Base-by-base conservation (phyloP, 108 stramenopile genomes). In the Nitzschia inconspicua region DNA sequence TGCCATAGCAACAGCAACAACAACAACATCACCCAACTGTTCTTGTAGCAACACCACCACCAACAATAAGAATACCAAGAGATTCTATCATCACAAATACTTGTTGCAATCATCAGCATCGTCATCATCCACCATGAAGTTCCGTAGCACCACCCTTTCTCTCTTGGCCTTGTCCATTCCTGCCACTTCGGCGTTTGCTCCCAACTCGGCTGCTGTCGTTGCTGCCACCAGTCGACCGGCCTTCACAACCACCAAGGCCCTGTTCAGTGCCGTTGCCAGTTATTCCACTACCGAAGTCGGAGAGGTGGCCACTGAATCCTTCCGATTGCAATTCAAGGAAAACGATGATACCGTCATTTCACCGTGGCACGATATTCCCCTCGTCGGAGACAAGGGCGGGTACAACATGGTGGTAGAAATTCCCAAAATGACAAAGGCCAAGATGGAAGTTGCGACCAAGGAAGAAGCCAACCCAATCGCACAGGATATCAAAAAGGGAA, bases 371-470 rank as follows among this genome's bases (percentile, higher is more conserved):
- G 91, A 93, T 66, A 93, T 93, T 67, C 84, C 86, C 19, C 70
- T 89, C 37, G 75, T 75, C 60, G 57, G 60, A 32, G 76, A 70
- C 7, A 60, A 70, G 42, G 80, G 80, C 43, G 57, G 71, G 9
- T 94, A 84, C 92, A 98, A 99, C 73, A 90, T 93, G 64, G 83
- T 99, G 40, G 95, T 91, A 44, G 98, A 99, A 73, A 98, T 99
- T 51, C 97, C 97, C 18, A 97, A 97, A 69, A 94, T 93, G 89
- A 94, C 96, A 76, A 92, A 94, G 85, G 96, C 95, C 46, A 99
- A 99, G 78, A 96, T 98, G 97, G 98, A 99, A 72, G 89, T 98
- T 29, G 91, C 96, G 47, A 97, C 97, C 57, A 95, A 98, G 69
- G 98, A 99, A 82, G 82, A 70, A 48, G 60, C 57, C 67, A 98